A percentile compares a stretch with the other conserved stretches of the same genome.
These are phyloP conservation scores for Ganoderma meredithae DNA, from an alignment of 1,284 basidiomycete genomes.

Conservation along the genomic window DNA sequence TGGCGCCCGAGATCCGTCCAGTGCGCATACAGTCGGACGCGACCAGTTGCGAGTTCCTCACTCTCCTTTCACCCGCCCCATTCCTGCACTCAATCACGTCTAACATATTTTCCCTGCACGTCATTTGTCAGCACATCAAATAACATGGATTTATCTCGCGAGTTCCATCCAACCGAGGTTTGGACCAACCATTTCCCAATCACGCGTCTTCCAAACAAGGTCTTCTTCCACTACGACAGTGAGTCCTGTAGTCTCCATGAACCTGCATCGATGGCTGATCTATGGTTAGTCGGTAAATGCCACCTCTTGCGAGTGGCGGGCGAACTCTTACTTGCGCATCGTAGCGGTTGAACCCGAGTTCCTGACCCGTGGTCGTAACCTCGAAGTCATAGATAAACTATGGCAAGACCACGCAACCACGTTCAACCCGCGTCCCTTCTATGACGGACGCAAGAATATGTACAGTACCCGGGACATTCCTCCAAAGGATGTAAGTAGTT, in stretches of 20 bases:
- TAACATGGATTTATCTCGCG: not conserved
- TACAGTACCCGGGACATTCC: constrained; percentile 27
- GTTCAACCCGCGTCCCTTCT: constrained; percentile 35
- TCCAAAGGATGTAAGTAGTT: not conserved
- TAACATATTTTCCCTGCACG: not conserved
- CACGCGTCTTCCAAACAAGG: constrained; percentile 16
- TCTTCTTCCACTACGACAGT: constrained; percentile 39
- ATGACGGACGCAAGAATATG: constrained; percentile 37
- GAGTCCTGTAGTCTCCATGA: constrained; percentile 1
- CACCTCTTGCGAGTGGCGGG: not conserved
- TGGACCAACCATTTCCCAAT: constrained; percentile 35
- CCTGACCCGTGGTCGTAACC: constrained; percentile 25
- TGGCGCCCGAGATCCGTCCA: constrained; percentile 10
- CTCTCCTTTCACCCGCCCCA: not conserved
- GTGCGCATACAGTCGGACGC: constrained; percentile 5
- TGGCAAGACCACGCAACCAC: constrained; percentile 27
- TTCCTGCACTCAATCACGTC: not conserved
- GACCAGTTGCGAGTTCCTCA: constrained; percentile 12
- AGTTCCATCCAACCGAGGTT: constrained; percentile 17
- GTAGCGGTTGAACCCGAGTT: constrained; percentile 21
- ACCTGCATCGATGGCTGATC: not conserved
- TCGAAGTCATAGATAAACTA: constrained; percentile 35
- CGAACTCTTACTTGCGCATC: not conserved
- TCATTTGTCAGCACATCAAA: not conserved
- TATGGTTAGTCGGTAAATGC: constrained; percentile 18